phyloP scores from a whole-genome alignment of 108 stramenopile species.

The Nitzschia sp. region DNA sequence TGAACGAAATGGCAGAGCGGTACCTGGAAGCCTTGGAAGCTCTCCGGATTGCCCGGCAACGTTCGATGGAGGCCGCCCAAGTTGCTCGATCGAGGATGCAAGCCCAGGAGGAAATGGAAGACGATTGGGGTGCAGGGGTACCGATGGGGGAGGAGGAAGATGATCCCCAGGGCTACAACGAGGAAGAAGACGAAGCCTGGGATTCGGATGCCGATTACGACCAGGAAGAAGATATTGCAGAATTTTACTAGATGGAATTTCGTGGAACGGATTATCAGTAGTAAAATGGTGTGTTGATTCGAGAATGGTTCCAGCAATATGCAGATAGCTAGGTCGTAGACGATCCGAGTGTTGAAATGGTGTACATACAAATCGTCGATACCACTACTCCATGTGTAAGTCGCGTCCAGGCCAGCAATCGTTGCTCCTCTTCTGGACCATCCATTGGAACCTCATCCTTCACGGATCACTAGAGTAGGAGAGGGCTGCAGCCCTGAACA shows the following conservation, averaged over 20 bases:
- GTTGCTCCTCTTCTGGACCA: too few species aligned
- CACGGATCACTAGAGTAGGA: too few species aligned
- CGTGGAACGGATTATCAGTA: too few species aligned
- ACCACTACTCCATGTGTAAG: too few species aligned
- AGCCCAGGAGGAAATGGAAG: slow-evolving; percentile 23
- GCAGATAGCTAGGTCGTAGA: too few species aligned
- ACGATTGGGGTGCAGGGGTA: slow-evolving; percentile 15
- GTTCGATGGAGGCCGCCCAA: slow-evolving; percentile 46
- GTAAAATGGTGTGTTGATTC: too few species aligned
- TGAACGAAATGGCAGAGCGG: slow-evolving; percentile 66
- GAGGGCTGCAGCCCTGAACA: too few species aligned
- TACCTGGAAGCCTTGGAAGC: slow-evolving; percentile 56
- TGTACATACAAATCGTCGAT: too few species aligned
- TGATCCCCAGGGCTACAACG: background rate
- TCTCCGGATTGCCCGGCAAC: slow-evolving; percentile 49
- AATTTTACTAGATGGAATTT: background rate
- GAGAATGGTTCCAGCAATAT: too few species aligned
- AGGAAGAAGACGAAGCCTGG: slow-evolving; percentile 23
- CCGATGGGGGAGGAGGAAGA: slow-evolving; percentile 17
- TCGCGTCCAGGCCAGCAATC: too few species aligned
- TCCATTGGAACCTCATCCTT: too few species aligned
- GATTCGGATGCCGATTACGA: slow-evolving; percentile 32
- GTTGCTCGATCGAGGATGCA: slow-evolving; percentile 19
- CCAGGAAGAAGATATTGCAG: slow-evolving; percentile 5
- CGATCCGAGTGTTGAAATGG: too few species aligned